Base-by-base conservation (phyloP, 495 filamentous ascomycete species). In the Neurospora sublineolata region DNA sequence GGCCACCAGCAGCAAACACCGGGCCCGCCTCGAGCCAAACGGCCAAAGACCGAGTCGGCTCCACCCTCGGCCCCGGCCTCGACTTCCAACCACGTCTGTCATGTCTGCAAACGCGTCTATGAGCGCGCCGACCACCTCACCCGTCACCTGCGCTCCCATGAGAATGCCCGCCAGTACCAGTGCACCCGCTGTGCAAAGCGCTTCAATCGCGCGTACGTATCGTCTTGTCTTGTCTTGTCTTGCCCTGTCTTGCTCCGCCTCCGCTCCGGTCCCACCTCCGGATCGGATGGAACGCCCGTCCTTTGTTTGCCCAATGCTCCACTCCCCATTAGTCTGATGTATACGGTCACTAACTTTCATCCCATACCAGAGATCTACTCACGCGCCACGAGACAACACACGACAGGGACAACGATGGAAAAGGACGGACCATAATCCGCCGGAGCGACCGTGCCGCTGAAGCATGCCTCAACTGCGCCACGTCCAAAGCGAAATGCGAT, bases 111-210 rank as follows among this genome's bases (percentile, higher is more conserved):
- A 33, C 41, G 73, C 18, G 75, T 76, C 39, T 76, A 76, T 41
- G 74, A 76, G 58, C 72, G 76, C 14, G 74, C 76, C 70, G 76
- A 77, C 52, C 76, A 77, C 36, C 69, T 77, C 9, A 74, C 75
- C 23, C 69, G 76, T 20, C 76, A 77, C 52, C 44, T 77, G 14
- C 75, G 76, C 20, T 77, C 76, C 11, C 76, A 77, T 58, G 75
- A 76, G 38, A 76, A 77, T 70, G 76, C 75, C 14, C 68, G 76
- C 10, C 75, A 73, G 42, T 77, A 76, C 70, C 73, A 73, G 18
- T 77, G 76, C 72, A 71, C 75, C 3, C 70, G 72, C 6, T 77
- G 76, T 67, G 70, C 70, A 8, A 77, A 77, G 69, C 14, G 76
- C 16, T 77, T 77, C 69, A 76, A 76, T 69, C 72, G 76, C 64